Conservation (phyloP, 192 early-diverging fungal species). For the Paraglomus occultum region DNA sequence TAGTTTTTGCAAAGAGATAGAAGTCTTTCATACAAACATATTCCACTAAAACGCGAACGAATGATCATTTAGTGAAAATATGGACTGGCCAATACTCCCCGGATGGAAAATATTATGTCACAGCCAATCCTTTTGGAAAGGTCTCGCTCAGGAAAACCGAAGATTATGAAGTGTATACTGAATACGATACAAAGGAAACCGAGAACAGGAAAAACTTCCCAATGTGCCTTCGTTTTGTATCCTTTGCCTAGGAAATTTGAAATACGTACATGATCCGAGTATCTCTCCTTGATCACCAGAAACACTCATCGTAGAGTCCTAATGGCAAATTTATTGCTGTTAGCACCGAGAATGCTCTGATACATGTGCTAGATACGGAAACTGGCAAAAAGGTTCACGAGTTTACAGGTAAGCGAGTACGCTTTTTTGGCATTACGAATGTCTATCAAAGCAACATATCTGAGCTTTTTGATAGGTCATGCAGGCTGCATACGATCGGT, state of each 20-base stretch:
- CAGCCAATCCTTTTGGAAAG: conserved; percentile 67
- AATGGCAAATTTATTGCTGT: conserved; percentile 67
- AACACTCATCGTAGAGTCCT: conserved; percentile 48
- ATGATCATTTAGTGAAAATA: conserved; percentile 51
- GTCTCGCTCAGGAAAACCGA: conserved; percentile 65
- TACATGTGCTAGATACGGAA: conserved; percentile 44
- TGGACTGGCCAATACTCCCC: conserved; percentile 67
- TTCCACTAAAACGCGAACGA: neutral
- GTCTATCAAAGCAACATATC: neutral
- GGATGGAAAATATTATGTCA: conserved; percentile 62
- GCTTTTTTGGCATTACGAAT: neutral
- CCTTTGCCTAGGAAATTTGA: neutral
- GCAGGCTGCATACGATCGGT: conserved; percentile 17
- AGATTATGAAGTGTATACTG: conserved; percentile 32
- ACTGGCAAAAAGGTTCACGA: conserved; percentile 41
- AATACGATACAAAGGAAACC: conserved; percentile 26
- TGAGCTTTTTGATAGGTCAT: neutral
- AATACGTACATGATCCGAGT: too few relatives aligned
- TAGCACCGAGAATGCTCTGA: conserved; percentile 57
- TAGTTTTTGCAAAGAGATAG: neutral
- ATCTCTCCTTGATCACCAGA: too few relatives aligned
- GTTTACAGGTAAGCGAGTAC: conserved; percentile 31
- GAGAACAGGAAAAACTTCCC: conserved; percentile 67
- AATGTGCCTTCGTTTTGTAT: conserved; percentile 67
- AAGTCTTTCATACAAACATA: neutral